Evolutionary conservation across 345 rosid genomes (phyloP), one percentile per base, ranked within the genome.

Genomic region (Bruguiera gymnorhiza): DNA sequence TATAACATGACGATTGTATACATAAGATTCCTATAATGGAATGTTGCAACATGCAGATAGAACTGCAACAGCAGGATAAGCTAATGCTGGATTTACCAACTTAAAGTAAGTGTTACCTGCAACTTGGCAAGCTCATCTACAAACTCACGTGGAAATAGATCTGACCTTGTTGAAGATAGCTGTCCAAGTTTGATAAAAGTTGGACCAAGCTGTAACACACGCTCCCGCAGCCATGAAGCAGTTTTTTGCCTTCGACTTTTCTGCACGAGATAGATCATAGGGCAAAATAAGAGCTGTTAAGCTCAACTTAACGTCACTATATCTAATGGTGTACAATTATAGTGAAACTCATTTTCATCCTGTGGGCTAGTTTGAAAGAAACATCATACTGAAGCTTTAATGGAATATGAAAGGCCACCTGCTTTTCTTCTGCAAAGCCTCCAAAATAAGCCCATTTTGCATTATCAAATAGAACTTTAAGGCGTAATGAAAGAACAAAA

Each of bases 151-250:
- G 98, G 96, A 78, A 94, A 91, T 60, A 94, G 77, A 71, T 94
- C 98, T 4, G 98, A 94, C 70, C 98, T 87, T 31, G 98, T 94
- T 0, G 98, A 94, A 55, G 96, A 94, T 78, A 88, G 70, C 75
- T 94, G 98, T 68, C 98, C 98, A 13, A 94, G 87, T 81, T 94
- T 94, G 74, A 94, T 94, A 75, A 94, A 91, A 65, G 98, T 94
- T 21, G 98, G 98, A 65, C 98, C 98, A 62, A 94, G 96, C 83
- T 94, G 96, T 86, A 94, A 81, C 8, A 91, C 93, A 68, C 79
- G 30, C 81, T 91, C 95, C 78, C 97, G 79, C 62, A 94, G 82
- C 98, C 98, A 94, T 5, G 90, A 86, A 56, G 97, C 98, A 61
- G 96, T 94, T 72, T 63, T 83, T 59, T 71, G 79, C 69, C 96